Evolutionary conservation across 2,329 filamentous ascomycete species (phyloP).

Genomic region (Keithomyces neogunnii): DNA sequence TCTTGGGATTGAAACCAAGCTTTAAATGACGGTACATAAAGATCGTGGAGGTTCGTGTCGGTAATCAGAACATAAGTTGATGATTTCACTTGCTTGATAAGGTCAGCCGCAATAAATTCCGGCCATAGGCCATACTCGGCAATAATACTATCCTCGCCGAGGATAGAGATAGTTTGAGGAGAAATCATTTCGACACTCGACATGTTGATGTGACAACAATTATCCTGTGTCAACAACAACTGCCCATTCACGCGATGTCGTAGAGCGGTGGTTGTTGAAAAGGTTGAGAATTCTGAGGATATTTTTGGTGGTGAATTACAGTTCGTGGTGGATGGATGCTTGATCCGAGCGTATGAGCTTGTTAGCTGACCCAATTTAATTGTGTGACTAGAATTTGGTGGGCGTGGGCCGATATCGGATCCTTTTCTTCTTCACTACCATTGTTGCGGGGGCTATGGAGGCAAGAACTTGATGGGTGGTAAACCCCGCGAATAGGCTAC

Average conservation of each 20-base stretch:
- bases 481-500: no score
- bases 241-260: not conserved
- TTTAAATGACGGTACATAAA: slow-evolving; percentile 74
- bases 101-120: slow-evolving; percentile 69
- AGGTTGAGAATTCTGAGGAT: not conserved
- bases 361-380: not conserved
- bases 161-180: slow-evolving; percentile 63
- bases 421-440: no score
- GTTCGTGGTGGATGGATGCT: not conserved
- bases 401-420: slow-evolving; percentile 6
- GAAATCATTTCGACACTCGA: slow-evolving; percentile 15
- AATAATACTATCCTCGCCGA: slow-evolving; percentile 84
- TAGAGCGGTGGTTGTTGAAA: not conserved
- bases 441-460: no score
- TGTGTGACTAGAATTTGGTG: slow-evolving; percentile 5
- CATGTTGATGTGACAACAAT: slow-evolving; percentile 13
- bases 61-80: slow-evolving; percentile 96
- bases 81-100: slow-evolving; percentile 67
- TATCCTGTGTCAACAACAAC: not conserved
- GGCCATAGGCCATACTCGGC: slow-evolving; percentile 89
- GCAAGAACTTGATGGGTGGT: no score
- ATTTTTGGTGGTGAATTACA: not conserved
- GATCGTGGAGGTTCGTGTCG: slow-evolving; percentile 79
- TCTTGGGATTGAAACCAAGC: slow-evolving; percentile 23
- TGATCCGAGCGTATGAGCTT: not conserved